Evolutionary conservation across 2,329 filamentous ascomycete species (phyloP).

Genomic region (Zasmidium cellare): DNA sequence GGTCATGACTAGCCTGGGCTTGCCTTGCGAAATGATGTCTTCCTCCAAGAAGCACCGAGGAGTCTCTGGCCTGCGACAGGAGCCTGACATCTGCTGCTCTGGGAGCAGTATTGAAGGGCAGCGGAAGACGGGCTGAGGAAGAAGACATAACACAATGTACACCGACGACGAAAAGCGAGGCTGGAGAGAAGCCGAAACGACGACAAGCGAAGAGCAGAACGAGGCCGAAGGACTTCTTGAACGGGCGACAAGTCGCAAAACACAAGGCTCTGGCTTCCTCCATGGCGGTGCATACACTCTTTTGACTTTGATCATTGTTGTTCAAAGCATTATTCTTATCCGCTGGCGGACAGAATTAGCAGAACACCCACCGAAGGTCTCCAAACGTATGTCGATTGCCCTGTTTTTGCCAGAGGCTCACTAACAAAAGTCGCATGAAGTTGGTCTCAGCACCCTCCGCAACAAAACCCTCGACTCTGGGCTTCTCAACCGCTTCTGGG

Average conservation of each 20-base stretch:
- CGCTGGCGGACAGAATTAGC: not conserved
- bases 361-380: not conserved
- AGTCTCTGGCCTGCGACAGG: not conserved
- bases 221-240: not conserved
- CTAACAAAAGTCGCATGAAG: not conserved
- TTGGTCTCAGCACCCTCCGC: slow-evolving; percentile 1
- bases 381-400: not conserved
- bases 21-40: not conserved
- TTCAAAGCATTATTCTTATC: not conserved
- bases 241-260: not conserved
- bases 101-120: not conserved
- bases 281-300: not conserved
- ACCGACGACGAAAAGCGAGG: not conserved
- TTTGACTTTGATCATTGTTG: slow-evolving; percentile 4
- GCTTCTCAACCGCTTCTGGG: slow-evolving; percentile 6
- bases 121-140: too few species aligned
- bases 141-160: not conserved
- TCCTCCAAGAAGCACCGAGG: not conserved
- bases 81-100: not conserved
- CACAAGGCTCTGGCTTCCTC: not conserved
- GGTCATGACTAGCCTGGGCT: not conserved
- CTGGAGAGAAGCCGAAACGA: not conserved
- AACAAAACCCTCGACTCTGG: not conserved
- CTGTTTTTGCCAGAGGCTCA: not conserved
- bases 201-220: not conserved